Evolutionary conservation across 345 rosid species (phyloP), one percentile per base, ranked within the genome.

Genomic region (Lepidium aucheri): DNA sequence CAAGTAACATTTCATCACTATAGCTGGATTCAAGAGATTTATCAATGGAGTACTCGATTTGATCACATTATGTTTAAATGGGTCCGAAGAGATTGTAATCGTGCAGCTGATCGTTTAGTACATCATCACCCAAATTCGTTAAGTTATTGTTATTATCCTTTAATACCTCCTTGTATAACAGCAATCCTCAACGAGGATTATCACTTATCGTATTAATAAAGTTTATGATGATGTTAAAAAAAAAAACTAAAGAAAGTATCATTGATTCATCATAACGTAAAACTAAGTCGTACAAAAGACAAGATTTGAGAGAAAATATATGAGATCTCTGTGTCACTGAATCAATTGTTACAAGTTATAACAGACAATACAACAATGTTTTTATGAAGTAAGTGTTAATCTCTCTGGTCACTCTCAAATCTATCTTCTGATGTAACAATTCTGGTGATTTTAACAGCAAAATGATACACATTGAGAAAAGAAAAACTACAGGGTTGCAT

Each of bases 291-390:
- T 60, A 41, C 45, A 60, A 26, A 36, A 18, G 26, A 53, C 32
- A 62, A 16, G 56, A 43, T 43, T 35, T 60, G 46, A 60, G 55
- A 62, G 43, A 14, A 28, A 60, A 14, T 8, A 43, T 50, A n/a
- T 16, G 60, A 69, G 42, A 30, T 51, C 53, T 60, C 41, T 57
- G 14, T 63, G 35, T 55, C 30, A 54, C 64, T 63, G 65, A 70
- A 54, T 63, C 75, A 47, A 38, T 53, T 44, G 64, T 46, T 62
- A 62, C 39, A 62, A 35, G 69, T 44, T 62, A 45, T 70, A 28
- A 17, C 50, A 53, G 63, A 45, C 46, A 35, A 53, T 70, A 70
- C 69, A 70, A 16, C 56, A 45, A 53, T 53, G 35, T 54, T 32
- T 35, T 50, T 36, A 53, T 34, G 6, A 50, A 61, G 47, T 53